Evolutionary conservation across 306 rosid species (phyloP), one percentile per base, ranked within the genome.

Genomic region (Quercus agrifolia): DNA sequence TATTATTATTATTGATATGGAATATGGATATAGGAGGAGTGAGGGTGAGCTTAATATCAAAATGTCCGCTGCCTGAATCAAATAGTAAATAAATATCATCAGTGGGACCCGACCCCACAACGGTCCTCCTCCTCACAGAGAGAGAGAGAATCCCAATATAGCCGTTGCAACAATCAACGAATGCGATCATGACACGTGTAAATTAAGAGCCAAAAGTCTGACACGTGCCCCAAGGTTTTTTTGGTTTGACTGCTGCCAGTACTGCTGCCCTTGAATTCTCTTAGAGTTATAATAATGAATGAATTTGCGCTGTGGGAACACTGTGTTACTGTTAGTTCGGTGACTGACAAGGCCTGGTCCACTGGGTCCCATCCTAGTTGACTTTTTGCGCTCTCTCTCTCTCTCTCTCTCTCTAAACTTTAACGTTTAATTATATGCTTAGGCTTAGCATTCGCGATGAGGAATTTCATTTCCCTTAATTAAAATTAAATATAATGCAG

Each of bases 281-380:
- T 7, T 6, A 35, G 6, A 35, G 41, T 38, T 38, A 38, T 38
- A 38, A 38, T 38, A 38, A 38, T 38, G 9, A 38, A 33, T 35
- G 8, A 8, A 35, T 38, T 38, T 38, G 46, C 46, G 46, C 46
- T 38, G 46, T 38, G 55, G 69, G 74, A 19, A 58, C 83, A 55
- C 85, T 38, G 3, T 38, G 46, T 38, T 38, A 38, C 46, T 27
- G 70, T 44, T 62, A 1, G 38, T 69, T 75, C 79, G 78, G 78
- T 74, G 70, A 38, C 78, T 64, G 83, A 49, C 56, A 20, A 5
- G 17, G 31, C 7, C 57, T 74, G 62, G 80, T 18, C 28, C 83
- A 23, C 31, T 18, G 70, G 87, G 85, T 38, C 90, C 93, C 83
- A 73, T 1, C 63, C 0, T 54, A 79, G 92, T 91, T 91, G 97